phyloP scores from a whole-genome alignment of 768 basidiomycete genomes.

The Tylopilus intermedius region DNA sequence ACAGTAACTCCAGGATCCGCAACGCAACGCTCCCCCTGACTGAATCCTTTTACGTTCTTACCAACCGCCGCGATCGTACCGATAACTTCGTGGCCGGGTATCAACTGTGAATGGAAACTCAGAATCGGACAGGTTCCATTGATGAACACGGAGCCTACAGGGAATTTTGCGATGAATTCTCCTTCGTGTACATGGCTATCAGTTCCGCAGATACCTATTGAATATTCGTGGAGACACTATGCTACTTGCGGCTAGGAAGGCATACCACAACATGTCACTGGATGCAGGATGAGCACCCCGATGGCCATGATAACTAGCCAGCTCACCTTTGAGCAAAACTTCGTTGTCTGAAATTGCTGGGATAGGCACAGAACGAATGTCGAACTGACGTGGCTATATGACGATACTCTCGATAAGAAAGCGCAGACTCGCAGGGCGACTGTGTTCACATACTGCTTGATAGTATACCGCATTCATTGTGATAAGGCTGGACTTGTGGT shows the following conservation, averaged over 20 bases:
- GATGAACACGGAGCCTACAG: slow-evolving; percentile 19
- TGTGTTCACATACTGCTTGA: slow-evolving; percentile 30
- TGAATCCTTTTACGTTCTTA: slow-evolving; percentile 69
- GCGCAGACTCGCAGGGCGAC: not conserved
- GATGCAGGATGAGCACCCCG: not conserved
- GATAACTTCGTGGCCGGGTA: slow-evolving; percentile 68
- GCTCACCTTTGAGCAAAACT: slow-evolving; percentile 53
- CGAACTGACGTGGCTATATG: slow-evolving; percentile 44
- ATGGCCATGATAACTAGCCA: not conserved
- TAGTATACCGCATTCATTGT: slow-evolving; percentile 50
- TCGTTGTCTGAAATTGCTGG: slow-evolving; percentile 51
- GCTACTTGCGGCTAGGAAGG: not conserved
- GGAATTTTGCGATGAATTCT: slow-evolving; percentile 59
- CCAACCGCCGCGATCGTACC: slow-evolving; percentile 68
- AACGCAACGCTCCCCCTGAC: slow-evolving; percentile 72
- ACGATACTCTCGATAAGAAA: not conserved
- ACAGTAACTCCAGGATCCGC: slow-evolving; percentile 72
- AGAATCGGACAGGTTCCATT: not conserved
- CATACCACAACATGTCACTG: slow-evolving; percentile 39
- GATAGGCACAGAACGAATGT: slow-evolving; percentile 47
- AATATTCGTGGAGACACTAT: not conserved
- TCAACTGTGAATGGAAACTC: slow-evolving; percentile 37
- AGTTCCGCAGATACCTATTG: slow-evolving; percentile 48
- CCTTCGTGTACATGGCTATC: slow-evolving; percentile 56
- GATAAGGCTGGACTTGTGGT: not conserved